Percentiles rank a stretch among this genome's conserved stretches.
phyloP scores from a whole-genome alignment of 2,329 filamentous ascomycete species.

The Arthroderma sp. region DNA sequence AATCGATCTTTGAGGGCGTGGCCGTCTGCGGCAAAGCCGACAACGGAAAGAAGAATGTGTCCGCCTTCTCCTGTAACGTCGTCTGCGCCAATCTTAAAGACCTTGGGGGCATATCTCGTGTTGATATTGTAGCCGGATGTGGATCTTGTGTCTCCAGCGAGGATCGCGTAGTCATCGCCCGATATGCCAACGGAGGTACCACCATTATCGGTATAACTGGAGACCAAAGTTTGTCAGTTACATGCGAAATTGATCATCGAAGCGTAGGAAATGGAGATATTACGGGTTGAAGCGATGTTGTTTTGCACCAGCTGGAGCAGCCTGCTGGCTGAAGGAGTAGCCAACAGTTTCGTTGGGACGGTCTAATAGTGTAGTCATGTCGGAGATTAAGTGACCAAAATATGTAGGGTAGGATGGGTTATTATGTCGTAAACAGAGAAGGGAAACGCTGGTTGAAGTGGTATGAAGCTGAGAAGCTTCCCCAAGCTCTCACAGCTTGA shows the following conservation, averaged over 20 bases:
- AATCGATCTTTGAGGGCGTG: slow-evolving; percentile 86
- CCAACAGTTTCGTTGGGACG: slow-evolving; percentile 39
- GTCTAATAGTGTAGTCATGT: slow-evolving; percentile 44
- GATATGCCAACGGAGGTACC: slow-evolving; percentile 92
- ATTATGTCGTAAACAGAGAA: too few relatives aligned
- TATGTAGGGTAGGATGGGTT: too few relatives aligned
- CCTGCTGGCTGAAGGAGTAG: slow-evolving; percentile 46
- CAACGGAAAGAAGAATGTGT: slow-evolving; percentile 79
- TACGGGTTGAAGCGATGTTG: slow-evolving; percentile 91
- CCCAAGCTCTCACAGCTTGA: too few relatives aligned
- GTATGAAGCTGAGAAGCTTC: too few relatives aligned
- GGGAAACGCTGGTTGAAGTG: too few relatives aligned
- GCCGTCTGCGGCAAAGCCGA: slow-evolving; percentile 91
- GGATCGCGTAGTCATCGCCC: slow-evolving; percentile 85
- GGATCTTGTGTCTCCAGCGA: slow-evolving; percentile 92
- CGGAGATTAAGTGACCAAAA: slow-evolving; percentile 8
- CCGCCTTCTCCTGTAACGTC: slow-evolving; percentile 74
- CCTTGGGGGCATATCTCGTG: slow-evolving; percentile 85
- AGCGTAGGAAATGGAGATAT: slow-evolving; percentile 19
- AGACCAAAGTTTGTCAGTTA: slow-evolving; percentile 2
- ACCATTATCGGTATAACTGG: slow-evolving; percentile 84
- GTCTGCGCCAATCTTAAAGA: slow-evolving; percentile 92
- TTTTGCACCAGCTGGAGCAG: slow-evolving; percentile 37
- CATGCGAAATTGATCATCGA: slow-evolving; percentile 4
- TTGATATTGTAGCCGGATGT: slow-evolving; percentile 99